Evolutionary conservation across 2,329 filamentous ascomycete genomes (phyloP).

Genomic region (Penicillium rolfsii): DNA sequence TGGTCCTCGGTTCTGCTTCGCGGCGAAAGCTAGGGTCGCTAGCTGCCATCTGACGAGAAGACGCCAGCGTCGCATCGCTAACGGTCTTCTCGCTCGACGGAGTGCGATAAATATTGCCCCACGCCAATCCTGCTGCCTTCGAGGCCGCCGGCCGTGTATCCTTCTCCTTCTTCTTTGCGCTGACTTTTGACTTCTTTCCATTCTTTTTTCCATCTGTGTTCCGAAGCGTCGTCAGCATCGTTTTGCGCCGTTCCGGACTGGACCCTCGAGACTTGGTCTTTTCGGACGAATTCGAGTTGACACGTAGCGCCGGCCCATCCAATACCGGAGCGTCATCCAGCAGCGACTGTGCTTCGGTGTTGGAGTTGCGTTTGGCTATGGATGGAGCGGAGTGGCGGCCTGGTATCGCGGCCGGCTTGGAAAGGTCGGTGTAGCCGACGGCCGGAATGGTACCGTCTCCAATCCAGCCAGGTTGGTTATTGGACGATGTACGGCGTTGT

Average conservation of each 20-base stretch:
- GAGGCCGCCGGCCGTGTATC: slow-evolving; percentile 59
- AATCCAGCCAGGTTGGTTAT: slow-evolving; percentile 62
- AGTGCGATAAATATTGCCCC: slow-evolving; percentile 48
- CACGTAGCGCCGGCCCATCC: slow-evolving; percentile 28
- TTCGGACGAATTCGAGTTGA: slow-evolving; percentile 35
- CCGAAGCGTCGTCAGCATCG: slow-evolving; percentile 61
- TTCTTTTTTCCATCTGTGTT: slow-evolving; percentile 51
- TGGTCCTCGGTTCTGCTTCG: slow-evolving; percentile 29
- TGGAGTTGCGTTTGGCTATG: slow-evolving; percentile 25
- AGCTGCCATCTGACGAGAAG: slow-evolving; percentile 35
- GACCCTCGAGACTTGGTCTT: slow-evolving; percentile 59
- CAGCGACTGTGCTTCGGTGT: slow-evolving; percentile 26
- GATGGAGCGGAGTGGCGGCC: slow-evolving; percentile 39
- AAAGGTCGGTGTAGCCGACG: slow-evolving; percentile 77
- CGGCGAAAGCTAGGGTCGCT: slow-evolving; percentile 33
- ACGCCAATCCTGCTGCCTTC: slow-evolving; percentile 66
- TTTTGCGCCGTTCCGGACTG: slow-evolving; percentile 63
- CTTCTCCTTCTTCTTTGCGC: slow-evolving; percentile 45
- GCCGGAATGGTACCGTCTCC: slow-evolving; percentile 81
- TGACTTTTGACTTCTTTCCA: slow-evolving; percentile 48
- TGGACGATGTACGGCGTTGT: slow-evolving; percentile 25
- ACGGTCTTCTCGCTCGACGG: slow-evolving; percentile 32
- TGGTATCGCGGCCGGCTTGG: slow-evolving; percentile 67
- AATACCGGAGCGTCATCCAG: slow-evolving; percentile 22
- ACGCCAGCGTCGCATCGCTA: slow-evolving; percentile 34